phyloP scores from a whole-genome alignment of 805 yeast genomes.

The Schwanniomyces pseudopolymorphus region DNA sequence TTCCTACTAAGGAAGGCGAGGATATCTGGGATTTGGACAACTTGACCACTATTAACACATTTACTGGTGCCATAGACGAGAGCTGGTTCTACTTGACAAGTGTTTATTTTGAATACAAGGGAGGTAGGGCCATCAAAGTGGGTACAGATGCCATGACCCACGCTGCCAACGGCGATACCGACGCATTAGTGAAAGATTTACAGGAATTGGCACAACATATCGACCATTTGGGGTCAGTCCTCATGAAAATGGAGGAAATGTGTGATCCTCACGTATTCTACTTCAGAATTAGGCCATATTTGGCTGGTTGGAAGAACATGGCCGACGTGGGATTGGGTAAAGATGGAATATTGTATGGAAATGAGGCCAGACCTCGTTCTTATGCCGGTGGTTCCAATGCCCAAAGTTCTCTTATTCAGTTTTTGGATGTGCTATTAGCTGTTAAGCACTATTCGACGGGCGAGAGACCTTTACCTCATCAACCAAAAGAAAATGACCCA shows the following conservation, averaged over 20 bases:
- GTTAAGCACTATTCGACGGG: slow-evolving; percentile 84
- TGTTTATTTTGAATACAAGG: slow-evolving; percentile 80
- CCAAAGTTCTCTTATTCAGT: slow-evolving; percentile 86
- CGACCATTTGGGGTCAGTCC: slow-evolving; percentile 67
- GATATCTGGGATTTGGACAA: slow-evolving; percentile 58
- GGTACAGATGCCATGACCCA: slow-evolving; percentile 68
- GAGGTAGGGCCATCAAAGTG: slow-evolving; percentile 65
- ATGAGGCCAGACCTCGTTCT: slow-evolving; percentile 50
- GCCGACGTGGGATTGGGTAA: slow-evolving; percentile 70
- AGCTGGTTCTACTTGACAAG: slow-evolving; percentile 91
- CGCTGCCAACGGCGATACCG: slow-evolving; percentile 47
- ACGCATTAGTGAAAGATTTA: slow-evolving; percentile 44
- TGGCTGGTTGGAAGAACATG: slow-evolving; percentile 97
- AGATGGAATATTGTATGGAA: slow-evolving; percentile 76
- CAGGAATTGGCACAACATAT: slow-evolving; percentile 72
- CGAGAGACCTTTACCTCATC: slow-evolving; percentile 33
- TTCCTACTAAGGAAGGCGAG: slow-evolving; percentile 38
- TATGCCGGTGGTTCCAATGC: slow-evolving; percentile 94
- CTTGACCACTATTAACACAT: slow-evolving; percentile 77
- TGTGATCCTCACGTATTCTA: slow-evolving; percentile 93
- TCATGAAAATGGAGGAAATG: slow-evolving; percentile 86
- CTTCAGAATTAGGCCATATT: slow-evolving; percentile 79
- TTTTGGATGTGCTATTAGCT: slow-evolving; percentile 72
- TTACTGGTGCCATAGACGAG: slow-evolving; percentile 88
- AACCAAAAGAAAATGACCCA: slow-evolving; percentile 1